Conservation (phyloP, 2,329 filamentous ascomycete genomes). For the Alternaria rosae region DNA sequence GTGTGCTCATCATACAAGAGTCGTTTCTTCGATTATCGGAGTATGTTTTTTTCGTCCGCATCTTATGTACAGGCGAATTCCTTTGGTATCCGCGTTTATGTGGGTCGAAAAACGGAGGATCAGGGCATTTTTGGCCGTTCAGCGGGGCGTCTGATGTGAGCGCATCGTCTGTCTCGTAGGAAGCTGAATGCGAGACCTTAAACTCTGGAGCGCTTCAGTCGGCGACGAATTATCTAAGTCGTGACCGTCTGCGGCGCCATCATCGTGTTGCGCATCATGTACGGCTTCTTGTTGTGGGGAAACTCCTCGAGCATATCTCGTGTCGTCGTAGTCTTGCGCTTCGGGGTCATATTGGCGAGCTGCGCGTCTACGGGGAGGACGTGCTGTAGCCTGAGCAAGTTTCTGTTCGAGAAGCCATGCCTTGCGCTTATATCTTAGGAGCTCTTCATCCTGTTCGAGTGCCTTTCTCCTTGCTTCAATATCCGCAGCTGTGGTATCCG, state of each 20-base stretch:
- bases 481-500: background rate
- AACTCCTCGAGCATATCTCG: background rate
- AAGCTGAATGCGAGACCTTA: conserved; percentile 14
- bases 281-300: background rate
- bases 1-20: background rate
- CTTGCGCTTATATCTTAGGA: conserved; percentile 17
- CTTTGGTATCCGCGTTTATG: background rate
- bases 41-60: background rate
- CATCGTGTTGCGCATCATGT: background rate
- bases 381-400: conserved; percentile 6
- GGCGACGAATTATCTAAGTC: conserved; percentile 8
- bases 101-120: too few species aligned
- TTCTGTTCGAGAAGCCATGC: conserved; percentile 14
- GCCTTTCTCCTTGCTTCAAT: conserved; percentile 16
- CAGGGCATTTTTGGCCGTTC: too few species aligned
- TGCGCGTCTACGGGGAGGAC: background rate
- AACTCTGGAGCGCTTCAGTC: conserved; percentile 10
- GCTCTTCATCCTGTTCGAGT: conserved; percentile 14
- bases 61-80: background rate
- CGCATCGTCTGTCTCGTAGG: conserved; percentile 8
- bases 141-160: background rate
- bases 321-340: background rate
- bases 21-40: background rate
- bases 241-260: background rate
- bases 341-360: background rate